A percentile compares a stretch with the other conserved stretches of the same genome.
phyloP scores from a whole-genome alignment of 2,329 filamentous ascomycete species.

The Aspergillus nomiae region DNA sequence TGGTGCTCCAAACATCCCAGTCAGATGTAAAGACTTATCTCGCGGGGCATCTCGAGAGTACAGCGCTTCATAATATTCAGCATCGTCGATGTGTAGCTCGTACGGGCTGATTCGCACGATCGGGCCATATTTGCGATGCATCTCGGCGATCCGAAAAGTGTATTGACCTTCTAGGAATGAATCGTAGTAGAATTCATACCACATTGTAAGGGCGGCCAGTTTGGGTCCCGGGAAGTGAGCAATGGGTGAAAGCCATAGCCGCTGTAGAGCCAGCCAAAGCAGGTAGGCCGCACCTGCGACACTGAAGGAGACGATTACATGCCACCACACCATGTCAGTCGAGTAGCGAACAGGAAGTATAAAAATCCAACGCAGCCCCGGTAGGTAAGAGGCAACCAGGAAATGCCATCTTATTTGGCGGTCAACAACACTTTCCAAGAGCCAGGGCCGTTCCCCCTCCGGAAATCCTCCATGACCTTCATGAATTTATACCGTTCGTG shows the following conservation, averaged over 20 bases:
- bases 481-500: too few species aligned
- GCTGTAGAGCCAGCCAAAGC: too few species aligned
- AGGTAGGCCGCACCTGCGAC: too few species aligned
- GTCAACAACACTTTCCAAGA: neutral
- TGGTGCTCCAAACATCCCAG: constrained; percentile 30
- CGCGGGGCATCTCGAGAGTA: constrained; percentile 17
- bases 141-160: constrained; percentile 23
- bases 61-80: constrained; percentile 20
- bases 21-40: constrained; percentile 33
- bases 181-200: constrained; percentile 30
- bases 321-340: too few species aligned
- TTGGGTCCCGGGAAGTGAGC: constrained; percentile 27
- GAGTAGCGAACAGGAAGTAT: too few species aligned
- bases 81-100: constrained; percentile 37
- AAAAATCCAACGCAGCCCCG: too few species aligned
- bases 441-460: too few species aligned
- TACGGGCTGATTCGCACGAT: constrained; percentile 25
- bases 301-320: too few species aligned
- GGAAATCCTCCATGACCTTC: neutral
- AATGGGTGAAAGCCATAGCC: constrained; percentile 17
- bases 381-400: too few species aligned
- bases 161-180: constrained; percentile 20
- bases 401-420: too few species aligned
- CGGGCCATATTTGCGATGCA: constrained; percentile 28
- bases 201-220: constrained; percentile 25